Evolutionary conservation across 306 rosid genomes (phyloP).

Genomic region (barrel medic (Medicago truncatula)): MtrunA17r5.0-ANR NC_053042.1:45368501-45369000

Average conservation of each 20-base stretch:
- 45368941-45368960: background rate
- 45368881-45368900: background rate
- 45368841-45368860: background rate
- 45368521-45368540: background rate
- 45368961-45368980: conserved; percentile 18
- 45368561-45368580: background rate
- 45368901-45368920: background rate
- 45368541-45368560: conserved; percentile 4
- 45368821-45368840: background rate
- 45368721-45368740: conserved; percentile 11
- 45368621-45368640: background rate
- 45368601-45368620: conserved; percentile 20
- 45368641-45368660: background rate
- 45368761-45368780: conserved; percentile 54
- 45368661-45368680: background rate
- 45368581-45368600: background rate
- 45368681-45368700: background rate
- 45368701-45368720: background rate
- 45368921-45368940: background rate
- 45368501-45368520: conserved; percentile 65
- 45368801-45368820: background rate
- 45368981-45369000: background rate
- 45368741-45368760: background rate
- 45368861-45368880: conserved; percentile 8
- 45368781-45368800: background rate